Evolutionary conservation across 345 rosid genomes (phyloP).

Genomic region (Lepidium aucheri): DNA sequence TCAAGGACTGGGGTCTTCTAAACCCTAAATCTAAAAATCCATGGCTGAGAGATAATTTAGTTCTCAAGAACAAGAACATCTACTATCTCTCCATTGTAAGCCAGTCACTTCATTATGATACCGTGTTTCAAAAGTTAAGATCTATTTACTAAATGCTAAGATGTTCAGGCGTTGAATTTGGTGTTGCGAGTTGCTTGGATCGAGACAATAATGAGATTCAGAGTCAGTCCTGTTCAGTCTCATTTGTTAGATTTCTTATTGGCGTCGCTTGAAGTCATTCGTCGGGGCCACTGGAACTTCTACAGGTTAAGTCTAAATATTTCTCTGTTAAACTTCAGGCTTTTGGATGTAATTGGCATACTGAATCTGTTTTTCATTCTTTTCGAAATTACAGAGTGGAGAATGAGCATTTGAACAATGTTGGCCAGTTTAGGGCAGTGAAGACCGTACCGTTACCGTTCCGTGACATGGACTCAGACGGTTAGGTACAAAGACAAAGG

Average conservation of each 20-base stretch:
- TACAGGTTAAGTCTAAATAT: slow-evolving; percentile 49
- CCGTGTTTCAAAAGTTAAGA: neutral
- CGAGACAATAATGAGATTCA: slow-evolving; percentile 62
- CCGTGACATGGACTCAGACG: slow-evolving; percentile 58
- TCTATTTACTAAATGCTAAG: neutral
- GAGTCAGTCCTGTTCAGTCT: slow-evolving; percentile 37
- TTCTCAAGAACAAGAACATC: slow-evolving; percentile 60
- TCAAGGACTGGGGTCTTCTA: slow-evolving; percentile 87
- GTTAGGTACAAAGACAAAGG: slow-evolving; percentile 16
- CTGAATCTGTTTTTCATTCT: neutral
- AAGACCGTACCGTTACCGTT: slow-evolving; percentile 86
- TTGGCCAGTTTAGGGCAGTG: slow-evolving; percentile 80
- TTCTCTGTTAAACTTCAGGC: neutral
- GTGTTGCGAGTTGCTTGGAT: slow-evolving; percentile 83
- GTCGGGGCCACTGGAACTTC: slow-evolving; percentile 97
- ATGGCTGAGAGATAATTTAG: slow-evolving; percentile 81
- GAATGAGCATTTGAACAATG: slow-evolving; percentile 87
- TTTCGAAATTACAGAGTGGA: slow-evolving; percentile 50
- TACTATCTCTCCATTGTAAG: slow-evolving; percentile 84
- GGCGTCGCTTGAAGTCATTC: slow-evolving; percentile 83
- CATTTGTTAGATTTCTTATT: slow-evolving; percentile 69
- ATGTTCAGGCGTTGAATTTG: slow-evolving; percentile 57
- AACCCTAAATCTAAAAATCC: slow-evolving; percentile 60
- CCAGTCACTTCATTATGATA: neutral
- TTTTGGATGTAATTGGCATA: neutral